phyloP scores from a whole-genome alignment of 164 flowering plant species.

The Cinnamomum micranthum region DNA sequence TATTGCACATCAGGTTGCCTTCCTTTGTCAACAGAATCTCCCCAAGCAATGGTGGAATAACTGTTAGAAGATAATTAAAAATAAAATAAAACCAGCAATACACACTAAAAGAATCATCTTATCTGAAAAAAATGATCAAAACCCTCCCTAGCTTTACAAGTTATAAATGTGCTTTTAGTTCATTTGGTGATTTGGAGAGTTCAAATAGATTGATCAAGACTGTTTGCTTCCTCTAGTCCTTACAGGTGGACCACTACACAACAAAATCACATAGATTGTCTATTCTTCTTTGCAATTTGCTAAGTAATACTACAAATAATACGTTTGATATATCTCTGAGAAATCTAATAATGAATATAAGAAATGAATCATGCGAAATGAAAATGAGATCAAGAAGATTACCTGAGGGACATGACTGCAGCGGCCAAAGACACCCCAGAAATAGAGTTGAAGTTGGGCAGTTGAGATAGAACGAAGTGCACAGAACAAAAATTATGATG shows the following conservation, averaged over 20 bases:
- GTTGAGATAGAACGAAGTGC: conserved; percentile 52
- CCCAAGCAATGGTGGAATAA: conserved; percentile 59
- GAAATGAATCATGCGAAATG: neutral
- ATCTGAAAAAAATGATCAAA: no score
- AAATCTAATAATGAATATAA: neutral
- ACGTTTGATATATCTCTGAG: neutral
- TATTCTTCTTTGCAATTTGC: no score
- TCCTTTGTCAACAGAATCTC: conserved; percentile 35
- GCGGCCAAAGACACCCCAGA: conserved; percentile 56
- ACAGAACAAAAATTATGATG: conserved; percentile 54
- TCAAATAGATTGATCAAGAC: neutral
- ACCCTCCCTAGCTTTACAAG: neutral
- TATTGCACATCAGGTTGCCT: conserved; percentile 36
- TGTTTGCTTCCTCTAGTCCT: no score
- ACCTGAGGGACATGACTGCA: conserved; percentile 69
- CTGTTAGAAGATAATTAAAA: conserved; percentile 16
- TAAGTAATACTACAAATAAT: no score
- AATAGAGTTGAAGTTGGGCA: conserved; percentile 63
- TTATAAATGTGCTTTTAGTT: neutral
- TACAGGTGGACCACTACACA: no score
- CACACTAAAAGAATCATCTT: neutral
- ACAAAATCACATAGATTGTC: neutral
- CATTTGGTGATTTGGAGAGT: neutral
- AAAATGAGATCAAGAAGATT: conserved; percentile 4
- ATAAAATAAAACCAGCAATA: neutral